Evolutionary conservation across 2,329 filamentous ascomycete species (phyloP).

Genomic region (Claviceps arundinis): DNA sequence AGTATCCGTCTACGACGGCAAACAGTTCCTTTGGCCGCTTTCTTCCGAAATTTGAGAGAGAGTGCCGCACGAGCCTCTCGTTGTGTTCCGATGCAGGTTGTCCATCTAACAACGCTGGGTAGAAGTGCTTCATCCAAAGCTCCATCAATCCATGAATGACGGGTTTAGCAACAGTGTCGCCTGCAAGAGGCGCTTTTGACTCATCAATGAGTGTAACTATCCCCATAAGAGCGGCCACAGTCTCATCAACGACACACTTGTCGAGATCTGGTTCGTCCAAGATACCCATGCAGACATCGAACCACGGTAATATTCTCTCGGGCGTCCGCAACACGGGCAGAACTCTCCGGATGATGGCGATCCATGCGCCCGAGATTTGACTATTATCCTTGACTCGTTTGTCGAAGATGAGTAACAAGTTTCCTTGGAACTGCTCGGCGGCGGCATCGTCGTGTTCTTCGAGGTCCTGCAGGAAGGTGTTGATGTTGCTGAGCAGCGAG

Average conservation of each 20-base stretch:
- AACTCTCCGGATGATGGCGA: slow-evolving; percentile 51
- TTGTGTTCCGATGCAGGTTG: slow-evolving; percentile 28
- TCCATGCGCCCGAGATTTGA: slow-evolving; percentile 50
- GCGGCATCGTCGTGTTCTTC: slow-evolving; percentile 52
- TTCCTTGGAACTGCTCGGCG: slow-evolving; percentile 60
- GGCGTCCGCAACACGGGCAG: slow-evolving; percentile 50
- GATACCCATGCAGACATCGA: slow-evolving; percentile 34
- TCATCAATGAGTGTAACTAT: slow-evolving; percentile 51
- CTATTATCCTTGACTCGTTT: slow-evolving; percentile 45
- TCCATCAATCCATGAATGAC: slow-evolving; percentile 44
- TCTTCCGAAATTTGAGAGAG: slow-evolving; percentile 49
- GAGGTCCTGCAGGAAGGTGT: slow-evolving; percentile 55
- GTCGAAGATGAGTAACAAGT: slow-evolving; percentile 54
- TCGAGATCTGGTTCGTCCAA: slow-evolving; percentile 42
- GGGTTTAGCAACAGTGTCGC: slow-evolving; percentile 29
- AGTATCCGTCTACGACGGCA: slow-evolving; percentile 47
- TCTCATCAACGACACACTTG: slow-evolving; percentile 50
- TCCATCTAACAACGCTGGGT: slow-evolving; percentile 22
- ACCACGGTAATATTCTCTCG: slow-evolving; percentile 56
- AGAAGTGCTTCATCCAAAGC: slow-evolving; percentile 41
- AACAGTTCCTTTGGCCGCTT: slow-evolving; percentile 60
- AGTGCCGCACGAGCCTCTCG: slow-evolving; percentile 36
- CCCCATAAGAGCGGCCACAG: slow-evolving; percentile 49
- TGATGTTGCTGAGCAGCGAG: slow-evolving; percentile 47
- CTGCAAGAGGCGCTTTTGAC: slow-evolving; percentile 30